Conservation (phyloP, 345 rosid genomes). For the Gynandropsis gynandra region DNA sequence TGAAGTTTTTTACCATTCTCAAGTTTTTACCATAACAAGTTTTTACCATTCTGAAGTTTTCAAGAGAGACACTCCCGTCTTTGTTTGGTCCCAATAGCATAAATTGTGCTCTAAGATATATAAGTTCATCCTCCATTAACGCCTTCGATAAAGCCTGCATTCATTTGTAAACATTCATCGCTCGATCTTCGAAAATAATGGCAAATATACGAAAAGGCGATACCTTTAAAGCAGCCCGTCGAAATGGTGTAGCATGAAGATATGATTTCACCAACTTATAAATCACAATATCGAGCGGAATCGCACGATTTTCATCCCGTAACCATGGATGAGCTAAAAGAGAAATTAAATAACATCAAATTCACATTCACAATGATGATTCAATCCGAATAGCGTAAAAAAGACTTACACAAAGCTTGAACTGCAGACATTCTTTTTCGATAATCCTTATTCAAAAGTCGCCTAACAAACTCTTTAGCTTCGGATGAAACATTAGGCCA, state of each 20-base stretch:
- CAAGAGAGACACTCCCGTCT: constrained; percentile 64
- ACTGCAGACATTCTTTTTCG: constrained; percentile 81
- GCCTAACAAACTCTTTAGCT: constrained; percentile 76
- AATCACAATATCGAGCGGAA: constrained; percentile 60
- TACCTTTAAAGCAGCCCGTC: constrained; percentile 76
- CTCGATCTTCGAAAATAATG: not conserved
- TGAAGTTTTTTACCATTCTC: not conserved
- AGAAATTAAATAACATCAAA: not conserved
- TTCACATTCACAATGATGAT: constrained; percentile 6
- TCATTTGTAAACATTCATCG: not conserved
- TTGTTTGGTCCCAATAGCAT: constrained; percentile 54
- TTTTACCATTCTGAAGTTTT: constrained; percentile 63
- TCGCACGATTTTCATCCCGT: constrained; percentile 38
- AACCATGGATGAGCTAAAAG: constrained; percentile 75
- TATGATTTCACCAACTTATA: constrained; percentile 67
- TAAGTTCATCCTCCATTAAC: constrained; percentile 63
- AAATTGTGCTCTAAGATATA: constrained; percentile 70
- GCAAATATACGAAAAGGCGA: not conserved
- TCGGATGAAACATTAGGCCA: constrained; percentile 74
- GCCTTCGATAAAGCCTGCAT: constrained; percentile 72
- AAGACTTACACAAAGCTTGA: constrained; percentile 70
- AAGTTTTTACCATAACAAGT: not conserved
- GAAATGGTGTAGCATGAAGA: constrained; percentile 61
- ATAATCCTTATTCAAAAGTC: constrained; percentile 77
- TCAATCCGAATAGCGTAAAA: not conserved